Evolutionary conservation across 2,329 filamentous ascomycete species (phyloP), one percentile per base, ranked within the genome.

Genomic region (Aspergillus cejpii): DNA sequence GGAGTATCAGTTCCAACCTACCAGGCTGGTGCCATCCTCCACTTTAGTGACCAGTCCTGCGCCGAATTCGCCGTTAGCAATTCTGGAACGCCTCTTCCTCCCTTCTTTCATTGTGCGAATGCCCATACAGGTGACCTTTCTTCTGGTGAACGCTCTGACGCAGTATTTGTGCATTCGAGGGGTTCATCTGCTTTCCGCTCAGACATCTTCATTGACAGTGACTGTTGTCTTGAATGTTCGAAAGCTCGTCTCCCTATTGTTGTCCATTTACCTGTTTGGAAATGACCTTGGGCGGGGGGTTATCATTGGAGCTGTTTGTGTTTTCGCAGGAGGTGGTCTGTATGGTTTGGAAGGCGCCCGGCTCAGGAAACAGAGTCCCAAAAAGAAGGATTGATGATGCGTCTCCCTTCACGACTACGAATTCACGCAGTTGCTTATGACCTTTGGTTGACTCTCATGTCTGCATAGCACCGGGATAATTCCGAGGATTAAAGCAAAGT

Each of bases 161-260:
- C 92, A 98, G 67, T 88, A 96, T 59, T 79, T 89, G 19, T 98
- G 92, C 66, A 97, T 98, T 52, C 85, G 90, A 2, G 92, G 92
- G 1, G 92, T 98, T 45, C 97, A 97, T 56, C 77, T 95, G n/a
- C 75, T 98, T 3, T 90, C 87, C 1, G 87, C 91, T 0, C 84
- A 84, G 43, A 87, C 87, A 3, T 91, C 90, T 3, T 94, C 92
- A 0, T 76, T 98, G 44, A 97, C 92, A 0, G 92, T 98, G 19
- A 96, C 91, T 1, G 94, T 98, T 57, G 89, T 97, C 38, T 75
- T 98, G 48, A 98, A 97, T 64, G 86, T 98, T 48, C 80, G 92
- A 56, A 98, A 98, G 68, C 74, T 98, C 15, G 84, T 95, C 44
- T 96, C 90, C 58, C 77, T 97, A 49, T 72, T 97, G 50, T 66